A percentile compares a stretch with the other conserved stretches of the same genome.
Evolutionary conservation across 2,329 filamentous ascomycete genomes (phyloP).

Genomic region (Hypoxylon sp.): DNA sequence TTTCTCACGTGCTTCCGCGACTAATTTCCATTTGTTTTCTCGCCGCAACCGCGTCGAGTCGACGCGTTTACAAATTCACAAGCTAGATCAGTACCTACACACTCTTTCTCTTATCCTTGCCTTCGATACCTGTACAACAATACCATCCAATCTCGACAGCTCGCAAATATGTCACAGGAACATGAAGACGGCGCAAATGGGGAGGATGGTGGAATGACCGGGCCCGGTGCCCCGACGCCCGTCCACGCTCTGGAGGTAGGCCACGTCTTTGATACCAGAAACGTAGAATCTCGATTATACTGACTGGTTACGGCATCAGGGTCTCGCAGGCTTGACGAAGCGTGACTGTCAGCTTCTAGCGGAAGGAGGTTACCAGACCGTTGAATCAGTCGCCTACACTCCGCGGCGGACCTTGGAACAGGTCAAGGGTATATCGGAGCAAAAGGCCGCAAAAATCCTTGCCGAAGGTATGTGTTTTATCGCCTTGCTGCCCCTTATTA

Average conservation of each 20-base stretch:
- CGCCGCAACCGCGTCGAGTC: slow-evolving; percentile 46
- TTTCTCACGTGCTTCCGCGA: slow-evolving; percentile 50
- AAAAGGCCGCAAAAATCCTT: slow-evolving; percentile 92
- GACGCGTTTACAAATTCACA: slow-evolving; percentile 31
- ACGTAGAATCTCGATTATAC: neutral
- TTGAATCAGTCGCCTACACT: slow-evolving; percentile 95
- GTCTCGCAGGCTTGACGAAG: slow-evolving; percentile 88
- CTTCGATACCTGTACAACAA: neutral
- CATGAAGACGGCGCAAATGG: slow-evolving; percentile 74
- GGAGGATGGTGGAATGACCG: slow-evolving; percentile 80
- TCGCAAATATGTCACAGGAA: slow-evolving; percentile 63
- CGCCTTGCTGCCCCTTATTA: slow-evolving; percentile 1
- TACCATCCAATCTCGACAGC: slow-evolving; percentile 34
- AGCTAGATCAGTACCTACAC: neutral
- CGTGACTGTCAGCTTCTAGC: slow-evolving; percentile 93
- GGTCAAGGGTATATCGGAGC: slow-evolving; percentile 97
- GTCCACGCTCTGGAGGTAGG: slow-evolving; percentile 86
- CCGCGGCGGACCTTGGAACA: slow-evolving; percentile 87
- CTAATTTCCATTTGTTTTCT: slow-evolving; percentile 43
- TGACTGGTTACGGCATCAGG: slow-evolving; percentile 64
- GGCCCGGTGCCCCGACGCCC: slow-evolving; percentile 93
- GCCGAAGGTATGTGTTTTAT: slow-evolving; percentile 77
- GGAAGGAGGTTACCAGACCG: slow-evolving; percentile 93
- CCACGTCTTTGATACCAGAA: slow-evolving; percentile 4
- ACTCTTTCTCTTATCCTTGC: neutral